Evolutionary conservation across 257 asterid genomes (phyloP).

Genomic region (Solanum ossicruentum): DNA sequence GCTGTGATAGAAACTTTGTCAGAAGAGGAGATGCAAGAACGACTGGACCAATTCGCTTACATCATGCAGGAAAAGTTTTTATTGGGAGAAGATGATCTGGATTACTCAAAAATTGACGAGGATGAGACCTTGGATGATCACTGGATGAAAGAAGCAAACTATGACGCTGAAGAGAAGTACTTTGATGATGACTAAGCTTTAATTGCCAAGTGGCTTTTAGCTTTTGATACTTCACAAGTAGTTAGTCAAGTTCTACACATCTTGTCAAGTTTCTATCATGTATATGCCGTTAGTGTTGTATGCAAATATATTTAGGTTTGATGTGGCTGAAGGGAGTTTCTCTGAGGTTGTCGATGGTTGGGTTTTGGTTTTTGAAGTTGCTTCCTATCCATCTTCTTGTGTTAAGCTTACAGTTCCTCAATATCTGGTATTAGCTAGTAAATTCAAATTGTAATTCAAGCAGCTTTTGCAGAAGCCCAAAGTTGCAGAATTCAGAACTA

Average conservation of each 20-base stretch:
- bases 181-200: conserved; percentile 39
- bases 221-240: not conserved
- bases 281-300: not conserved
- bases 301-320: not conserved
- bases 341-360: not conserved
- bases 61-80: conserved; percentile 86
- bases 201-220: not conserved
- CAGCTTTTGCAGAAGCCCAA: not conserved
- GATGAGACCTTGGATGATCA: conserved; percentile 84
- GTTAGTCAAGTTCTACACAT: not conserved
- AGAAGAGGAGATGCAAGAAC: conserved; percentile 58
- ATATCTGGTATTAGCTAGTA: not conserved
- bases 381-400: not conserved
- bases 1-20: conserved; percentile 26
- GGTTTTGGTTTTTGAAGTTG: not conserved
- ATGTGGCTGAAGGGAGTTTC: not conserved
- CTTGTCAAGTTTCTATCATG: not conserved
- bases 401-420: not conserved
- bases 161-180: conserved; percentile 93
- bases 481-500: not conserved
- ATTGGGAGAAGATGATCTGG: conserved; percentile 74
- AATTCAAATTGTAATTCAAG: not conserved
- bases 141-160: conserved; percentile 76
- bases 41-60: conserved; percentile 57
- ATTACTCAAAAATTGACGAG: conserved; percentile 70